Evolutionary conservation across 805 yeast species (phyloP), one percentile per base, ranked within the genome.

Genomic region (Cyberlindnera misumaiensis): DNA sequence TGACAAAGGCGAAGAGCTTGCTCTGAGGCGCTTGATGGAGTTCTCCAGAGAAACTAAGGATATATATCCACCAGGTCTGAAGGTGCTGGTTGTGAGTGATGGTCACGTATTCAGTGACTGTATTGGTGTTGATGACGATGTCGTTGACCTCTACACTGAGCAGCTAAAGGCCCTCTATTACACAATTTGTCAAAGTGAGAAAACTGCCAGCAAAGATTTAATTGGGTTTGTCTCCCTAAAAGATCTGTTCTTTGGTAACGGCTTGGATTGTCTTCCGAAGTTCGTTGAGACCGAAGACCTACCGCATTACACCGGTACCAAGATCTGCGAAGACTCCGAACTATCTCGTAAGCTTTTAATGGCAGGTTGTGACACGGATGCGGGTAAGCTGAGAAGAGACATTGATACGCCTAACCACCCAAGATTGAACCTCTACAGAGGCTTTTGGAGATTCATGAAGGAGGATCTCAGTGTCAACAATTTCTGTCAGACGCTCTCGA

Each of bases 41-140:
- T 54, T 59, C 8, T 51, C 62, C n/a, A 43, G 51, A 34, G 56
- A 50, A 20, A 56, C 62, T 12, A 38, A 42, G 18, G 63, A 64
- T 35, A 41, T 75, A 16, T 76, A 77, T 55, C 63, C 72, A 2
- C 80, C 80, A 1, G 82, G 82, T 2, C 58, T 75, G 58, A 66
- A 69, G 39, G 53, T 75, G 25, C 70, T 68, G 65, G 73, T 77
- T 47, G 80, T 77, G 24, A 72, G 78, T 51, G 83, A 77, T 48
- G 82, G 83, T 0, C 83, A 77, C 49, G 83, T 77, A 12, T 77
- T 77, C 53, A 72, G 79, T 40, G 82, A 77, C 52, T 76, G 82
- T 50, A 66, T 77, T 52, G 80, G 78, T 27, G 81, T 75, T 26
- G 77, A 73, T 51, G 83, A 76, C 51, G 64, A 63, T 29, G 64